Evolutionary conservation across 2,329 filamentous ascomycete genomes (phyloP), one percentile per base, ranked within the genome.

Genomic region (Botrytis cinerea): DNA sequence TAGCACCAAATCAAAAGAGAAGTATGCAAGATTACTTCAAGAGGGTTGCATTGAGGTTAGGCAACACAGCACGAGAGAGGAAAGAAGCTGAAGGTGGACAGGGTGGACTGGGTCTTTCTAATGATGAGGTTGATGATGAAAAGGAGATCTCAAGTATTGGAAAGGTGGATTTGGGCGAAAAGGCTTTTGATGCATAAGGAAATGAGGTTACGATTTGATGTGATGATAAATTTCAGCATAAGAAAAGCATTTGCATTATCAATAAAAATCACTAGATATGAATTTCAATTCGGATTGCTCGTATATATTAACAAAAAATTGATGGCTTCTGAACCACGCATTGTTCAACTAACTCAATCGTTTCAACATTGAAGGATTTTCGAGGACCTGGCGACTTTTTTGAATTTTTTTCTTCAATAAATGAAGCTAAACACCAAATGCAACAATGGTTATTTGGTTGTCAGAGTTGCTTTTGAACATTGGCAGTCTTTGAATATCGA

Each of bases 1-100:
- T 98, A 74, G 86, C 90, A 14, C 83, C 93, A 0, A 91, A 89
- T 59, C 90, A 90, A 28, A 96, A 97, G 87, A 88, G 95, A 78
- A 94, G 92, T 82, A 98, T 99, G 92, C 88, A 91, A 74, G 96
- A 99, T 82, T 99, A 99, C 84, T 98, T 98, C 85, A 97, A 97
- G 87, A 87, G 96, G 60, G 93, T 99, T 76, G 94, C 94, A 1
- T 82, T 95, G 79, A 89, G 95, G 78, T 84, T 98, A 32, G 95
- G 93, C n/a, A 88, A 86, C 28, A 96, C 98, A 82, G 94, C 93
- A 2, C 88, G 94, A 75, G 96, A 99, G 84, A 88, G 96, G 78
- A 92, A 90, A 80, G 95, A 97, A 78, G 96, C 96, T 0, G 95
- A 98, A 81, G 95, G 95, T 75, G 96, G 95, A 12, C 88, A 91